Percentiles rank a stretch among this genome's conserved stretches.
phyloP scores from a whole-genome alignment of 495 filamentous ascomycete genomes.

The Xylaria acuta region DNA sequence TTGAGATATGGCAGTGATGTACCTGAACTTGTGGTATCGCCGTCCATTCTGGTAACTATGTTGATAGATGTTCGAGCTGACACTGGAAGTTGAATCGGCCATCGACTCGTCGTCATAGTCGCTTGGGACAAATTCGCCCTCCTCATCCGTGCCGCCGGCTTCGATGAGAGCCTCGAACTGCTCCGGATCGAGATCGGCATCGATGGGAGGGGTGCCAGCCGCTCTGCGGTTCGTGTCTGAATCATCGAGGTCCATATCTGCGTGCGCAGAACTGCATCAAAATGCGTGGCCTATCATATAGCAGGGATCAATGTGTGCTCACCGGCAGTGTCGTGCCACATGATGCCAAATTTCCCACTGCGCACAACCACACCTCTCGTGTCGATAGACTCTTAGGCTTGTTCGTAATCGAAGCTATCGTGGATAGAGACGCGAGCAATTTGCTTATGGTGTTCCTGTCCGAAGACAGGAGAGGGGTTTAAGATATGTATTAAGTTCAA shows the following conservation, averaged over 20 bases:
- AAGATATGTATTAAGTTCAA: neutral
- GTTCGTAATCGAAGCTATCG: neutral
- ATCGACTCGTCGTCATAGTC: conserved; percentile 44
- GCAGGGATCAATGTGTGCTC: neutral
- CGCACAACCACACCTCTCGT: neutral
- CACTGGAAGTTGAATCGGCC: conserved; percentile 39
- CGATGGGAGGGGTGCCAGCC: neutral
- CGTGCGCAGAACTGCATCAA: neutral
- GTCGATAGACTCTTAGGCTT: neutral
- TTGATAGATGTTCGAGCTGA: conserved; percentile 53
- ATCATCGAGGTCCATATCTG: neutral
- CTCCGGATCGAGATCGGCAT: neutral
- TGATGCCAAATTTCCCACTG: neutral
- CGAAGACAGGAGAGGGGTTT: conserved; percentile 2
- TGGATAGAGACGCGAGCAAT: neutral
- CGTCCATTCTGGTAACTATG: conserved; percentile 63
- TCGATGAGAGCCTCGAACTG: conserved; percentile 27
- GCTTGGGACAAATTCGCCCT: conserved; percentile 38
- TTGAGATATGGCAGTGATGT: conserved; percentile 43
- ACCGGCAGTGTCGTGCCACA: conserved; percentile 2
- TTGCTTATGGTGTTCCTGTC: neutral
- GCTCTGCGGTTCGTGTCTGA: neutral
- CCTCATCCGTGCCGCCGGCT: conserved; percentile 30
- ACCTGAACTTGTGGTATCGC: conserved; percentile 62
- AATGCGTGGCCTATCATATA: neutral